Base-by-base conservation (phyloP, 805 yeast species). In the Kodamaea leandrae region DNA sequence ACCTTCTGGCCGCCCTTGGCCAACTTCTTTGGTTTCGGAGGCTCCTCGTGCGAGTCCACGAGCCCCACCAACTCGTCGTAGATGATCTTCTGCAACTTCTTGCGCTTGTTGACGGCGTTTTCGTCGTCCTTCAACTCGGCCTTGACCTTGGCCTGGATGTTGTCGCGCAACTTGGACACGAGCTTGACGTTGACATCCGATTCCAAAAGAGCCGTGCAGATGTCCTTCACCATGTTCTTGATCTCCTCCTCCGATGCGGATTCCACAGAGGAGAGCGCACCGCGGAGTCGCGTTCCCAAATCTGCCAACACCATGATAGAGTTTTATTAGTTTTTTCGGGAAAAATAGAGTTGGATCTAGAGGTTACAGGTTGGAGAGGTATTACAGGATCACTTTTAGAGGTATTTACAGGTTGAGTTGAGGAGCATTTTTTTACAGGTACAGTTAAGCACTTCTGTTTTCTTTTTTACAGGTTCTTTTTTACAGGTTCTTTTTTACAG, bases 161-260 rank as follows among this genome's bases (percentile, higher is more conserved):
- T 81, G 50, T 78, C 83, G 57, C 96, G 77, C 46, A 91, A 67
- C 48, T 74, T 75, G 27, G 86, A 80, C 20, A 91, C 99, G 36
- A 91, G 72, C 51, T 77, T 79, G 58, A 93, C 82, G 57, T 93
- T 93, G 17, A 91, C 98, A 63, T 91, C 99, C n/a, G 93, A 76
- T 63, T 90, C 96, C 43, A 93, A 70, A 43, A 91, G 74, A 0
- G 99, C 99, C 44, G 86, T 82, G 44, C 95, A 86, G 38, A 91
- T 82, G 53, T 86, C 95, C 60, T 91, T 91, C 52, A 93, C 68
- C 83, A 90, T 78, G 23, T 54, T 44, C 32, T 58, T 60, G 32
- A 70, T 59, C 39, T 70, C 75, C 24, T 57, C 59, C 35, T 61
- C 64, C 3, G 71, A 60, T 4, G 68, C 74, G 5, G 71, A 63